Base-by-base conservation (phyloP, 2,329 filamentous ascomycete genomes). In the Fusarium sp. region DNA sequence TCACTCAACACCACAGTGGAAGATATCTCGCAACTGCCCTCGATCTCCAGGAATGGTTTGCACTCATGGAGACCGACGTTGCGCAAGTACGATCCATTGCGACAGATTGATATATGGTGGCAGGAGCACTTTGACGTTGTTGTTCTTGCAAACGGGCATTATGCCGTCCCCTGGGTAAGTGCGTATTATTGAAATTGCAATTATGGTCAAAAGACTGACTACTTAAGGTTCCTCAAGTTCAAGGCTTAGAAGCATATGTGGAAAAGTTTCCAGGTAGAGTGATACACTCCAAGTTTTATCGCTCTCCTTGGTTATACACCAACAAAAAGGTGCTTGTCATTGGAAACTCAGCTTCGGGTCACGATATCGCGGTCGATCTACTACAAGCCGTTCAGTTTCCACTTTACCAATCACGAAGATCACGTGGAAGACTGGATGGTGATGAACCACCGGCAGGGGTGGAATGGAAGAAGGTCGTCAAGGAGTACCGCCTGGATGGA, bases 381-480 rank as follows among this genome's bases (percentile, higher is more conserved):
- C 66, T 80, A 2, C 72, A 76, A 13, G 72, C 76, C 0, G 83
- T 82, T 0, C 64, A 76, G 0, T 77, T 78, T 0, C 85, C 86
- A 0, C 79, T 89, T 1, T 85, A 85, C 63, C 83, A 86, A 59
- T 89, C 87, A 0, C 79, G 85, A 4, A 78, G 86, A 12, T 84
- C 84, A 2, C 76, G 74, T 6, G 83, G 82, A 0, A 79, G 81
- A 8, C 88, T 86, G 82, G 86, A 89, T 49, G 84, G 85, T 13
- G 75, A 81, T 29, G 58, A 76, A 10, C 85, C 87, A 1, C 83
- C 83, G 0, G 34, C 72, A 0, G 86, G 85, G 0, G 82, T 88
- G 7, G 80, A 73, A 8, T 89, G 87, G 87, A 88, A 87, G 69
- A 84, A 86, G 0, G 70, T 86, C 13, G 82, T 90, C 45, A 77